These are phyloP conservation scores for Calonectria pteridis DNA, from an alignment of 2,329 filamentous ascomycete species.

Conservation along the genomic window DNA sequence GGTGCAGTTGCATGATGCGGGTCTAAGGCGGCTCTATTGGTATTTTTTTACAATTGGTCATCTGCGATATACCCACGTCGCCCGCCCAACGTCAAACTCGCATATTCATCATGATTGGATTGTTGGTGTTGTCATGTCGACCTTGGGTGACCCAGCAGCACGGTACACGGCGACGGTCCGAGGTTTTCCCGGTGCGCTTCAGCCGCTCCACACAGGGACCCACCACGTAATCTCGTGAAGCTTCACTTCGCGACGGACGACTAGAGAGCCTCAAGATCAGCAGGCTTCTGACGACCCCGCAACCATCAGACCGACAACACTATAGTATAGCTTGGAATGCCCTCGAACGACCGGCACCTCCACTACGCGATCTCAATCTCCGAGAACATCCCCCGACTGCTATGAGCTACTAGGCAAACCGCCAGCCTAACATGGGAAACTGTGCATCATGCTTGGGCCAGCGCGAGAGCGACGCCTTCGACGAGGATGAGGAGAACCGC, in stretches of 20 bases:
- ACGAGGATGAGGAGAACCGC: conserved; percentile 71
- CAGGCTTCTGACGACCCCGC: conserved; percentile 25
- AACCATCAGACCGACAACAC: background rate
- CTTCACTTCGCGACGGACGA: conserved; percentile 33
- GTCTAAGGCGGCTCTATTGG: background rate
- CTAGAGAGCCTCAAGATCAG: conserved; percentile 34
- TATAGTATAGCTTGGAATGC: conserved; percentile 11
- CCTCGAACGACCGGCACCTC: conserved; percentile 3
- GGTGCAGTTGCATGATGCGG: background rate
- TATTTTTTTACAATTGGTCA: background rate
- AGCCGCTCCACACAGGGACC: conserved; percentile 32
- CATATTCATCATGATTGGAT: conserved; percentile 20
- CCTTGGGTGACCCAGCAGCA: conserved; percentile 26
- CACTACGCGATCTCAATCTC: conserved; percentile 16
- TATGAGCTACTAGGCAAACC: conserved; percentile 37
- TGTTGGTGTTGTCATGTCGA: conserved; percentile 22
- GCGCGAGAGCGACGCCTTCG: conserved; percentile 63
- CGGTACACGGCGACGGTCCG: conserved; percentile 38
- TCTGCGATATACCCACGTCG: background rate
- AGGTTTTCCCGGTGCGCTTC: conserved; percentile 41
- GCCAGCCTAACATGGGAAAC: conserved; percentile 63
- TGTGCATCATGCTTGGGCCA: conserved; percentile 72
- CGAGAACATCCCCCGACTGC: conserved; percentile 29
- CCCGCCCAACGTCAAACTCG: background rate
- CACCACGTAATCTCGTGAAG: conserved; percentile 45